A percentile compares a stretch with the other conserved stretches of the same genome.
phyloP scores from a whole-genome alignment of 1,139 yeast genomes.

The Yamadazyma spencermartinsiae region DNA sequence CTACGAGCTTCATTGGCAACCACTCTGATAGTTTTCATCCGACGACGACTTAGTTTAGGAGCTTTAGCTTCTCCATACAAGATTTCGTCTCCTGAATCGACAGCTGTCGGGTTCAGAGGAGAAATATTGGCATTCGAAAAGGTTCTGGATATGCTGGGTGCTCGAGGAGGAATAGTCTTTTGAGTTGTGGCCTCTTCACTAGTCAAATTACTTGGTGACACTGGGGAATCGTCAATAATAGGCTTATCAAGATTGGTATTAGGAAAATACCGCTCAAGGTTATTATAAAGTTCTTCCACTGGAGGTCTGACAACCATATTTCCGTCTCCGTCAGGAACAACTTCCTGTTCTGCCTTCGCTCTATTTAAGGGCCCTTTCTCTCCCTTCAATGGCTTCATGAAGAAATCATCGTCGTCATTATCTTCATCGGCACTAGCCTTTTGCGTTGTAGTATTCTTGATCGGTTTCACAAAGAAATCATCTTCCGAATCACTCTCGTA shows the following conservation, averaged over 20 bases:
- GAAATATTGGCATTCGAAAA: slow-evolving; percentile 50
- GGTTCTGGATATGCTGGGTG: slow-evolving; percentile 46
- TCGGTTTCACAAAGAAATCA: slow-evolving; percentile 63
- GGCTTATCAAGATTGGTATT: slow-evolving; percentile 91
- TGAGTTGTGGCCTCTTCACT: slow-evolving; percentile 5
- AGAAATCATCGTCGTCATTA: slow-evolving; percentile 29
- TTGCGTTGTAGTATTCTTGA: slow-evolving; percentile 15
- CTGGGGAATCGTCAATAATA: slow-evolving; percentile 77
- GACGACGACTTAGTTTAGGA: slow-evolving; percentile 30
- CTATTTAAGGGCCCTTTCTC: not conserved
- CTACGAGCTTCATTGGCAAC: slow-evolving; percentile 86
- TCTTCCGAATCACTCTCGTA: slow-evolving; percentile 46
- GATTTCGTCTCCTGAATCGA: slow-evolving; percentile 35
- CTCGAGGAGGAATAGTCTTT: slow-evolving; percentile 17
- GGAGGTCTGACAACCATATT: slow-evolving; percentile 79
- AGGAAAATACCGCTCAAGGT: slow-evolving; percentile 90
- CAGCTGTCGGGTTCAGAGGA: slow-evolving; percentile 28
- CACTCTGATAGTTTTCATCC: slow-evolving; percentile 83
- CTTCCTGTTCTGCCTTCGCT: not conserved
- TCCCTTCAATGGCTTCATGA: slow-evolving; percentile 25
- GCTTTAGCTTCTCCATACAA: slow-evolving; percentile 33
- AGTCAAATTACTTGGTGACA: slow-evolving; percentile 42
- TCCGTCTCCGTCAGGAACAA: not conserved
- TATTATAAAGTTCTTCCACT: slow-evolving; percentile 88
- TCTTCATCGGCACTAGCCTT: slow-evolving; percentile 14